Conservation (phyloP, 148 eudicot species). For the Gaultheria prostrata region DNA sequence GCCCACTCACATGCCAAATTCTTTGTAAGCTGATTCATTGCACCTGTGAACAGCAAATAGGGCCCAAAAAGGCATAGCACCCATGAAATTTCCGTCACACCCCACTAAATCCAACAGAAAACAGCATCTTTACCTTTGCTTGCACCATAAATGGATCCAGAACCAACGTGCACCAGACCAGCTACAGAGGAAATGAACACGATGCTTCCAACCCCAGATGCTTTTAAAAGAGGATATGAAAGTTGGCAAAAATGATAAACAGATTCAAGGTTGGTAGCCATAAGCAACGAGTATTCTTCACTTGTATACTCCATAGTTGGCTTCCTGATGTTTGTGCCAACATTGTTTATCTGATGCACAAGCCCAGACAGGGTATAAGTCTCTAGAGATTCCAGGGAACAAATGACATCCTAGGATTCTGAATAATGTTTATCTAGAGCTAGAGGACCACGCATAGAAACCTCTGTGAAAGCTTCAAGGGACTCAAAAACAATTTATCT, state of each 20-base stretch:
- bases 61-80: neutral
- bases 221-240: slow-evolving; percentile 73
- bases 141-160: slow-evolving; percentile 76
- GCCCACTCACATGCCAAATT: slow-evolving; percentile 95
- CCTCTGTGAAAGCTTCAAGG: neutral
- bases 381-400: neutral
- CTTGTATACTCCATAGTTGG: slow-evolving; percentile 57
- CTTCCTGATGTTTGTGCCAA: slow-evolving; percentile 75
- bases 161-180: slow-evolving; percentile 48
- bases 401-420: neutral
- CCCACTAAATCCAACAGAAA: neutral
- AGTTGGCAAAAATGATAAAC: slow-evolving; percentile 80
- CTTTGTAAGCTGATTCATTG: slow-evolving; percentile 74
- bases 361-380: neutral
- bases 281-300: slow-evolving; percentile 62
- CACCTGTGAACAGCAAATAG: slow-evolving; percentile 38
- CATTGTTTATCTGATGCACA: slow-evolving; percentile 70
- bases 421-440: neutral
- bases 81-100: neutral
- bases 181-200: slow-evolving; percentile 90
- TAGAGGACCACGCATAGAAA: slow-evolving; percentile 7
- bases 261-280: slow-evolving; percentile 84
- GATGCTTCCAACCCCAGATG: slow-evolving; percentile 68
- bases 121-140: slow-evolving; percentile 55
- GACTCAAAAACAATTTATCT: neutral